A percentile compares a stretch with the other conserved stretches of the same genome.
These are phyloP conservation scores for Fusarium chaquense DNA, from an alignment of 2,329 filamentous ascomycete species.

Conservation along the genomic window DNA sequence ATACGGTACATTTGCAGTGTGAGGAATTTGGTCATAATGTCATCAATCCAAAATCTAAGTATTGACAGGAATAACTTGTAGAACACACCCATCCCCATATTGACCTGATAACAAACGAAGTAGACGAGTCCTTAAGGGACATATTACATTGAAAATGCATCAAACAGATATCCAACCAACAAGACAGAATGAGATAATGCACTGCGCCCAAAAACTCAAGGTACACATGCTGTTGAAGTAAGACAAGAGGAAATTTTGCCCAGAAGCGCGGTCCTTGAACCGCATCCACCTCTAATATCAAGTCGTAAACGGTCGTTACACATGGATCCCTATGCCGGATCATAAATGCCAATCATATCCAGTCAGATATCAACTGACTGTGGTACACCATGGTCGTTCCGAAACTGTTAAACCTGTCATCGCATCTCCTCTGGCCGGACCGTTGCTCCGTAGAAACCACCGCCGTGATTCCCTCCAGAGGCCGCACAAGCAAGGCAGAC, in stretches of 20 bases:
- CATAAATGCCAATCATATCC: slow-evolving; percentile 14
- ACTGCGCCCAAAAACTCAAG: slow-evolving; percentile 12
- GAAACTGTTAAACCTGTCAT: slow-evolving; percentile 40
- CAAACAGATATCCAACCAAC: slow-evolving; percentile 13
- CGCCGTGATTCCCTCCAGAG: slow-evolving; percentile 58
- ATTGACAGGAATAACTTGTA: slow-evolving; percentile 27
- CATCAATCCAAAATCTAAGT: slow-evolving; percentile 36
- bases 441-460: slow-evolving; percentile 66
- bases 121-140: slow-evolving; percentile 32
- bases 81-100: slow-evolving; percentile 32
- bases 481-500: slow-evolving; percentile 68
- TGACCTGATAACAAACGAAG: slow-evolving; percentile 25
- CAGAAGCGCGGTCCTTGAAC: slow-evolving; percentile 32
- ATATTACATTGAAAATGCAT: slow-evolving; percentile 36
- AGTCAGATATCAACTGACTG: slow-evolving; percentile 17
- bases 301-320: slow-evolving; percentile 44
- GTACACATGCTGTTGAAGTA: slow-evolving; percentile 10
- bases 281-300: slow-evolving; percentile 39
- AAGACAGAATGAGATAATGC: slow-evolving; percentile 10
- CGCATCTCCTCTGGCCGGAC: slow-evolving; percentile 66
- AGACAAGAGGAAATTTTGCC: slow-evolving; percentile 32
- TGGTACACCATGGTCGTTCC: slow-evolving; percentile 6
- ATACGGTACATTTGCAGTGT: neutral
- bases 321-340: slow-evolving; percentile 17
- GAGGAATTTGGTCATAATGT: slow-evolving; percentile 33